Percentiles rank a stretch among this genome's conserved stretches.
Evolutionary conservation across 2,329 filamentous ascomycete genomes (phyloP).

Genomic region (Botrytis fragariae): DNA sequence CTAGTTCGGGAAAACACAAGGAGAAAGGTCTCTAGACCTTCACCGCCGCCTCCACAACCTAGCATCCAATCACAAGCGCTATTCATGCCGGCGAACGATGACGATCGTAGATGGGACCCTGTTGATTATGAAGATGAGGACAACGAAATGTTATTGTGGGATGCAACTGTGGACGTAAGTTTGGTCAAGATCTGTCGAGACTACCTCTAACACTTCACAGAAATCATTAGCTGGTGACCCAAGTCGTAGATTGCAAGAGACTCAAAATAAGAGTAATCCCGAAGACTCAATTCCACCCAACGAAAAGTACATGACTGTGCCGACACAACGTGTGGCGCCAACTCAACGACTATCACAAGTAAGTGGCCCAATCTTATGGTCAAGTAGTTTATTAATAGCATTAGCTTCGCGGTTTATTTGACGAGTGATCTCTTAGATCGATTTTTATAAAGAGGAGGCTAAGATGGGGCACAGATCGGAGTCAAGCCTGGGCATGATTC

Average conservation of each 20-base stretch:
- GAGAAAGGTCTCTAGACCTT: conserved; percentile 45
- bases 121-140: conserved; percentile 63
- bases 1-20: conserved; percentile 33
- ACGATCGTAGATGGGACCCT: conserved; percentile 71
- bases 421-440: conserved; percentile 28
- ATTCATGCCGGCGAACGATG: conserved; percentile 64
- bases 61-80: conserved; percentile 64
- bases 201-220: conserved; percentile 37
- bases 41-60: conserved; percentile 53
- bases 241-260: conserved; percentile 25
- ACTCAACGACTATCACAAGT: conserved; percentile 74
- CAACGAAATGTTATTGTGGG: conserved; percentile 70
- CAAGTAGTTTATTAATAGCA: conserved; percentile 26
- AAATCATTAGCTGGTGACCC: conserved; percentile 32
- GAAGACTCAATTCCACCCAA: not conserved
- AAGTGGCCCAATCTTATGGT: conserved; percentile 38
- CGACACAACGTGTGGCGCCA: conserved; percentile 56
- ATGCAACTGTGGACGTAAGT: conserved; percentile 62
- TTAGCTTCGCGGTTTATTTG: conserved; percentile 38
- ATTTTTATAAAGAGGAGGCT: not conserved
- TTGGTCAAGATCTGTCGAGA: not conserved
- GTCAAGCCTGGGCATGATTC: not conserved
- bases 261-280: conserved; percentile 24
- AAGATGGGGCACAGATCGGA: not conserved
- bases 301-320: conserved; percentile 16